A percentile compares a stretch with the other conserved stretches of the same genome.
Conservation (phyloP, 2,329 filamentous ascomycete species). For the Alternaria viburni region DNA sequence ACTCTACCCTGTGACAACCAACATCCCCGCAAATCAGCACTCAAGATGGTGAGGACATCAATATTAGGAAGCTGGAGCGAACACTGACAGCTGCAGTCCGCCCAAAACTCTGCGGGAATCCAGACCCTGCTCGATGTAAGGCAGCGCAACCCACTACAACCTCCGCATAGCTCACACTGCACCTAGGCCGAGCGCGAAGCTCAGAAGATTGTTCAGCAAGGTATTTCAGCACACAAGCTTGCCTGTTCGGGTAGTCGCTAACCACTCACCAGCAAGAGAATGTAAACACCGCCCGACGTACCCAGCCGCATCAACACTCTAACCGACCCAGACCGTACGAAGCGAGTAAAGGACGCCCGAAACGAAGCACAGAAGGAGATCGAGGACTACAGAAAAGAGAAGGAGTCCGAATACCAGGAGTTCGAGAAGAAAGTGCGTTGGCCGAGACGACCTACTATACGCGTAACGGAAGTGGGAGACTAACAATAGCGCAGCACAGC, state of each 20-base stretch:
- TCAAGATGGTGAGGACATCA: constrained; percentile 34
- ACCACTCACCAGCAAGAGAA: constrained; percentile 71
- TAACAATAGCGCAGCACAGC: constrained; percentile 71
- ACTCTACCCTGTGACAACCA: constrained; percentile 27
- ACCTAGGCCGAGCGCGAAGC: constrained; percentile 92
- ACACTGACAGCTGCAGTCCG: constrained; percentile 68
- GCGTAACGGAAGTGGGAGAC: not conserved
- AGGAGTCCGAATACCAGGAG: constrained; percentile 93
- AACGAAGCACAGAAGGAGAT: constrained; percentile 98
- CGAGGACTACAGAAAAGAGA: constrained; percentile 84
- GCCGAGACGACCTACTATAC: not conserved
- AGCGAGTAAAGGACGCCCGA: constrained; percentile 95
- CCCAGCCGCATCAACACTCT: constrained; percentile 22
- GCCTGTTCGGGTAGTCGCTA: constrained; percentile 12
- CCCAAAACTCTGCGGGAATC: constrained; percentile 97
- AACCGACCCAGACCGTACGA: constrained; percentile 76
- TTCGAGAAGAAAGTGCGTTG: constrained; percentile 78
- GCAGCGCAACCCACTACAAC: constrained; percentile 35
- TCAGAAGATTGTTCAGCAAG: constrained; percentile 98
- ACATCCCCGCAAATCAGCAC: constrained; percentile 15
- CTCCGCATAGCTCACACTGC: constrained; percentile 46
- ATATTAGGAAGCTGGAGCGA: not conserved
- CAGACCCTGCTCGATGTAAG: constrained; percentile 98
- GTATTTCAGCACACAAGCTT: constrained; percentile 56
- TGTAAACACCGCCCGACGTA: constrained; percentile 61